phyloP scores from a whole-genome alignment of 176 grass and related monocot genomes.

The Panicum miliaceum region DNA sequence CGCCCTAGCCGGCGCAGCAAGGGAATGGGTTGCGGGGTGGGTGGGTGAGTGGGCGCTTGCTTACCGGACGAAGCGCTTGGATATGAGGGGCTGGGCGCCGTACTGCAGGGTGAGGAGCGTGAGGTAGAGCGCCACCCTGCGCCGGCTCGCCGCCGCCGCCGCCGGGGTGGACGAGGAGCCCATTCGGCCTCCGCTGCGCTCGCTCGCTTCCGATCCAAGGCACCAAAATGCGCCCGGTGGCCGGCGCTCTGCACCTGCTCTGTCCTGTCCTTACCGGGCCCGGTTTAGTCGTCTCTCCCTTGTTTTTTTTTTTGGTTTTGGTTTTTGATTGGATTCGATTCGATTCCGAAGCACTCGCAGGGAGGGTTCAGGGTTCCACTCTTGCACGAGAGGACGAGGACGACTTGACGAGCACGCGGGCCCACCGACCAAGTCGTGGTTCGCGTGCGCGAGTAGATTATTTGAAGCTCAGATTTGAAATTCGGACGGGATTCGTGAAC shows the following conservation, averaged over 20 bases:
- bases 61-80: constrained; percentile 91
- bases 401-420: neutral
- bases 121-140: constrained; percentile 79
- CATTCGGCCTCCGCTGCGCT: constrained; percentile 38
- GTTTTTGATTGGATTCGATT: neutral
- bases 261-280: neutral
- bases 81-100: constrained; percentile 94
- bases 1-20: neutral
- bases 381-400: neutral
- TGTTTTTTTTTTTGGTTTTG: too few species aligned
- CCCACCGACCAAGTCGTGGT: neutral
- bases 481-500: neutral
- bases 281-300: neutral
- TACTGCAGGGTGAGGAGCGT: constrained; percentile 89
- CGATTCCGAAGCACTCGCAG: neutral
- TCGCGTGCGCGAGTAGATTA: neutral
- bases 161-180: constrained; percentile 30
- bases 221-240: neutral
- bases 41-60: neutral
- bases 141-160: constrained; percentile 31
- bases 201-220: constrained; percentile 34
- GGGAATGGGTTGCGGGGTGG: neutral
- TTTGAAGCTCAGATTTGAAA: neutral
- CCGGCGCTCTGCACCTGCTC: neutral
- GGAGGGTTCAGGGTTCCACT: neutral